Base-by-base conservation (phyloP, 1,284 basidiomycete genomes). In the Inonotus obliquus region DNA sequence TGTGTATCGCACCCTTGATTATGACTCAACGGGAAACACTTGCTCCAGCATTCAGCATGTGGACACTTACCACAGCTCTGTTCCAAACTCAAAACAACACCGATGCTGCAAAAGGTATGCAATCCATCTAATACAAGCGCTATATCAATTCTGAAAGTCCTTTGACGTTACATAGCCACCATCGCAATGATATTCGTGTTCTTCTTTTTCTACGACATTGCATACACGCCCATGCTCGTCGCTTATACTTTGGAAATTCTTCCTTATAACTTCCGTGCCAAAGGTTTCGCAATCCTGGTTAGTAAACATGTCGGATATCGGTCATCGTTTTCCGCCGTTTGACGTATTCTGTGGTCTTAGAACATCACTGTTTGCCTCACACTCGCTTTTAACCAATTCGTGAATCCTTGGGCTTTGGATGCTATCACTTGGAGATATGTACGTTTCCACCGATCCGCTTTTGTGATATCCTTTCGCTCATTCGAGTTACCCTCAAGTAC, bases 271-370 rank as follows among this genome's bases (percentile, higher is more conserved):
- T 76, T 92, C 58, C 87, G 89, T 69, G 87, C 91, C 54, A 91
- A 91, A 77, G 89, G 89, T 60, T 83, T 91, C 76, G 88, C 81
- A 66, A 70, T 91, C 83, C 85, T 87, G 84, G 85, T 84, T 61
- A 27, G 76, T 70, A 39, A 25, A 9, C 29, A 19, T 35, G 19
- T 23, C 25, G 23, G 23, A 9, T 25, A 19, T 7, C 1, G 21
- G 25, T 10, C n/a, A 27, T 7, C 21, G 13, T 44, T 21, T 25
- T 37, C 41, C n/a, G n/a, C n/a, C n/a, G n/a, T n/a, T n/a, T 17
- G 35, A 38, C 54, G 47, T 59, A 54, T 60, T n/a, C n/a, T 17
- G 54, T 1, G 52, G 65, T 44, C 17, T n/a, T 44, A 86, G 85
- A 86, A 85, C 69, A 71, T 86, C 53, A 76, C 77, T 5, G 76